phyloP scores from a whole-genome alignment of 1,139 yeast species.

The Nakaseomyces sp. region DNA sequence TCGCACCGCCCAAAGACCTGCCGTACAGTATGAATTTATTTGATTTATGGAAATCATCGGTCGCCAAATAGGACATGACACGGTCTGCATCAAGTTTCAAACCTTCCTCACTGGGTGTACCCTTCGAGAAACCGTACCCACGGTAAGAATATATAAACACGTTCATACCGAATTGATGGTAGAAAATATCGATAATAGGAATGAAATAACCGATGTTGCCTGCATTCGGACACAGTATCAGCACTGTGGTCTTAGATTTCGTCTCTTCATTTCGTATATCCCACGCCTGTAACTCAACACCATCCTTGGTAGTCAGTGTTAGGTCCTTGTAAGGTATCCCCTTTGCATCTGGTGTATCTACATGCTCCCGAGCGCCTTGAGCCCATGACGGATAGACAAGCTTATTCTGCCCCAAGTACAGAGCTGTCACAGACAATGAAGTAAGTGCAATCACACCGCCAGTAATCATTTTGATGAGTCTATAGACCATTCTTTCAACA shows the following conservation, averaged over 20 bases:
- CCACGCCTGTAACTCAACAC: slow-evolving; percentile 44
- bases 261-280: slow-evolving; percentile 32
- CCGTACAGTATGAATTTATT: slow-evolving; percentile 64
- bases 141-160: slow-evolving; percentile 83
- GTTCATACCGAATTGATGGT: slow-evolving; percentile 56
- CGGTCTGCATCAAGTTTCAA: slow-evolving; percentile 76
- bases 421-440: slow-evolving; percentile 40
- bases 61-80: slow-evolving; percentile 49
- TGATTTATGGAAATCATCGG: slow-evolving; percentile 45
- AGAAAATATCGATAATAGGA: slow-evolving; percentile 71
- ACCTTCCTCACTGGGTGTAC: slow-evolving; percentile 69
- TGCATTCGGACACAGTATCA: slow-evolving; percentile 85
- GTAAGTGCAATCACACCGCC: slow-evolving; percentile 27
- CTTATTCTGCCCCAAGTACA: slow-evolving; percentile 58
- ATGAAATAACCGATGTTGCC: slow-evolving; percentile 93
- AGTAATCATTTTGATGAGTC: slow-evolving; percentile 25
- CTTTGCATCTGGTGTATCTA: slow-evolving; percentile 70
- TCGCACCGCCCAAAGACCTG: slow-evolving; percentile 92
- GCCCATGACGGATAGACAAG: slow-evolving; percentile 77
- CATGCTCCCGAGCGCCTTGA: slow-evolving; percentile 66
- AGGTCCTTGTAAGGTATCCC: slow-evolving; percentile 63
- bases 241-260: slow-evolving; percentile 51
- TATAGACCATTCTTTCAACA: slow-evolving; percentile 10
- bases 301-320: slow-evolving; percentile 58
- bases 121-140: slow-evolving; percentile 86